phyloP scores from a whole-genome alignment of 1,139 yeast genomes.

The Geotrichum candidum region DNA sequence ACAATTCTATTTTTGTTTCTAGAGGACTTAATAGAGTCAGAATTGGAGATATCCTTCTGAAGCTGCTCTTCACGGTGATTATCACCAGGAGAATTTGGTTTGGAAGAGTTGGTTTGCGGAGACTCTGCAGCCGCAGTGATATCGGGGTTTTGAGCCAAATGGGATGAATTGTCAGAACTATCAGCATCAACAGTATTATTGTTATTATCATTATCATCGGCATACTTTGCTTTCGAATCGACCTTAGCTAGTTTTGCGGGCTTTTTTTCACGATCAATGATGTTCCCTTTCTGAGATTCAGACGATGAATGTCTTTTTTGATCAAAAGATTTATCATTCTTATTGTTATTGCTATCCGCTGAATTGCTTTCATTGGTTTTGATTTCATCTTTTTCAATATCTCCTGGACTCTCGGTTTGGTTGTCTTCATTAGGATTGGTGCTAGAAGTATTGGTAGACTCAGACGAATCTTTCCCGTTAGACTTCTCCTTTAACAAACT shows the following conservation, averaged over 20 bases:
- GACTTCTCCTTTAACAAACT: not conserved
- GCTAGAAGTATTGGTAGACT: not conserved
- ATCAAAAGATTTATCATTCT: not conserved
- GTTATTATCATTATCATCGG: not conserved
- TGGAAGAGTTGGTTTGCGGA: too few species aligned
- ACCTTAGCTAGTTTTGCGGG: not conserved
- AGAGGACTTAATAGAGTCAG: not conserved
- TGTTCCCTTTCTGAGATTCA: not conserved
- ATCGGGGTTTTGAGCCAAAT: too few species aligned
- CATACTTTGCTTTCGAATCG: too few species aligned
- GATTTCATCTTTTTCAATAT: not conserved
- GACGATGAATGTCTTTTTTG: not conserved
- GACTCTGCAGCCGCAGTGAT: too few species aligned
- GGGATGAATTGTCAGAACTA: too few species aligned
- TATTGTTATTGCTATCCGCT: not conserved
- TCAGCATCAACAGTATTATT: too few species aligned
- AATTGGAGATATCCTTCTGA: not conserved
- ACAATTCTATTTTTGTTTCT: not conserved
- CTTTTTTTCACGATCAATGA: not conserved
- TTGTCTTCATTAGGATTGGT: not conserved
- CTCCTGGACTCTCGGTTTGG: not conserved
- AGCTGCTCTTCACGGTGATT: not conserved
- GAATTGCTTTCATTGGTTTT: not conserved
- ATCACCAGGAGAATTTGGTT: too few species aligned
- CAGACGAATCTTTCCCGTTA: not conserved